These are phyloP conservation scores for Dictyostelium purpureum DNA, from an alignment of 78 protist species.

Conservation along the genomic window DNA sequence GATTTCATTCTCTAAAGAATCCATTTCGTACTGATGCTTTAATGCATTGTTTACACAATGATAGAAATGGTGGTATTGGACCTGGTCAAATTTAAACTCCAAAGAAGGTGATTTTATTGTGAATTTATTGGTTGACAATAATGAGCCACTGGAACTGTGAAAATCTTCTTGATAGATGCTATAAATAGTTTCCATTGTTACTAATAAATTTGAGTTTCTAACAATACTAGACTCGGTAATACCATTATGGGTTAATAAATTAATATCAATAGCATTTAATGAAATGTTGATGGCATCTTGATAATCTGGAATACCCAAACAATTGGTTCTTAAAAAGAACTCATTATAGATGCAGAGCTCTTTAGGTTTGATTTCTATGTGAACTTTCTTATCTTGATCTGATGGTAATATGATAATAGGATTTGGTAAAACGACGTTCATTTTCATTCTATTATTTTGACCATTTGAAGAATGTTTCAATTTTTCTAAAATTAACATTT, in stretches of 20 bases:
- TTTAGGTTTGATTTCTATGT: background rate
- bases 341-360: background rate
- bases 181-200: background rate
- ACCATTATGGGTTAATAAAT: conserved; percentile 15
- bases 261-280: background rate
- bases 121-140: background rate
- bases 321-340: background rate
- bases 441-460: conserved; percentile 18
- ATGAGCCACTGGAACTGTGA: background rate
- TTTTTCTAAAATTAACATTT: background rate
- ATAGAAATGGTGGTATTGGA: conserved; percentile 2
- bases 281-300: background rate
- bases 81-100: background rate
- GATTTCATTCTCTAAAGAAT: background rate
- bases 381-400: background rate
- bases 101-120: background rate
- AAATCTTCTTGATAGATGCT: background rate
- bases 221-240: background rate
- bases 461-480: background rate
- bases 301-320: background rate
- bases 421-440: conserved; percentile 20
- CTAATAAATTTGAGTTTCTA: background rate
- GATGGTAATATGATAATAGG: conserved; percentile 17
- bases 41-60: conserved; percentile 1
- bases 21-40: conserved; percentile 43